Evolutionary conservation across 2,329 filamentous ascomycete species (phyloP), one percentile per base, ranked within the genome.

Genomic region (Neurospora crassa): DNA sequence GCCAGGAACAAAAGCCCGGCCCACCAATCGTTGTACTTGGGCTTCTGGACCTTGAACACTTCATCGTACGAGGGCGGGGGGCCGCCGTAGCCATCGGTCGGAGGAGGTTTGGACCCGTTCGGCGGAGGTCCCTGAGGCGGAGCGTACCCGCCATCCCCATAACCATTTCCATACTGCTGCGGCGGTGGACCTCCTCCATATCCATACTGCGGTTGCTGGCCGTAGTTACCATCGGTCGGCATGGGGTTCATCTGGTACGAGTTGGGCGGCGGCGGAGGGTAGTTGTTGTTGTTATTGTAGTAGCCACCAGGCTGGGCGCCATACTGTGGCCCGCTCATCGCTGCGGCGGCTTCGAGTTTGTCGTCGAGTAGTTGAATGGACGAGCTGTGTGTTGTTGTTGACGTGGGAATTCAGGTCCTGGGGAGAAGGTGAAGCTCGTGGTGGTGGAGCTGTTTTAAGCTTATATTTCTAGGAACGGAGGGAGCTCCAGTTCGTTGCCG

Each of bases 21-120:
- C 95, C 94, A 97, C 37, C 92, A 79, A 79, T 98, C 95, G 77
- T 97, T 93, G 82, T 87, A 97, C 80, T 95, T 96, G n/a, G 93
- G 93, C 74, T 84, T 90, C 69, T 92, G 88, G 69, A 97, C 81
- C 81, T 91, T 91, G 84, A 98, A 97, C 1, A 90, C 88, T 78
- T 97, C 87, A 24, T 95, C 89, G 78, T 96, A 97, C 40, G 82
- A 82, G 42, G 83, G 82, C 78, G 88, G 88, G 73, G 47, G 47
- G 41, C 59, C 70, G 45, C 37, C 45, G 67, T 70, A 42, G 43
- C 68, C 63, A 24, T 40, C 69, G 59, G 40, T 59, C 43, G 16
- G 68, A 2, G 68, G 34, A 8, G 68, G 68, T 5, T 37, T 40
- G 40, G 59, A 59, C 40, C 34, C 45, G 10, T 68, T 42, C 7